Evolutionary conservation across 1,284 basidiomycete genomes (phyloP), one percentile per base, ranked within the genome.

Genomic region (Trametes sp.): DNA sequence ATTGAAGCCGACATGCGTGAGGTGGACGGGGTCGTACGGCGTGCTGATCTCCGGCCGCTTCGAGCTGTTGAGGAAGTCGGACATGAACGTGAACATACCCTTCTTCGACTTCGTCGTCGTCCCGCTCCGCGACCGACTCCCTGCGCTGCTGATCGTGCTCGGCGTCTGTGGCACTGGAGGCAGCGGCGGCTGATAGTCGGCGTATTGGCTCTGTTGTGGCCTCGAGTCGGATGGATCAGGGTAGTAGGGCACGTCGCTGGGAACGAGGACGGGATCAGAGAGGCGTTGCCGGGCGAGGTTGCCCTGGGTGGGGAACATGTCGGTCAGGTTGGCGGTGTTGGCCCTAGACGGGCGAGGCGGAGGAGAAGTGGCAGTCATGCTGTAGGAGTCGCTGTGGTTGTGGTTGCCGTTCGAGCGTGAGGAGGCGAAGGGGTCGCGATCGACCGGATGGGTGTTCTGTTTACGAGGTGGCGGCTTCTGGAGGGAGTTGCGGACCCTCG

Each of bases 1-100:
- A 80, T 99, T 98, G 87, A 98, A 99, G 65, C 97, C 98, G 74
- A 99, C 98, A 75, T 99, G 98, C 0, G 97, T 99, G 69, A 99
- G 89, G 80, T 99, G 98, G 42, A 99, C 96, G n/a, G 98, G 98
- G 77, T 99, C 98, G 76, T 98, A 99, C 1, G 95, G 97, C 2
- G 95, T 98, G 69, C 94, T 96, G 81, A 99, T 99, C 78, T 98
- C 95, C 21, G 91, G 90, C 45, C 93, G 87, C 81, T 95, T 96
- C 26, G 71, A 72, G 63, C 58, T 73, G 66, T 72, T 74, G 51
- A 70, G 61, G 68, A 96, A 87, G 69, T 94, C 93, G 46, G 86
- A 84, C 84, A 93, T 89, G 77, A 92, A 89, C 36, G 87, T 86
- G 51, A 93, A 79, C 74, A 93, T 85, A 66, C 89, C 87, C 77